These are phyloP conservation scores for Mortierella polycephala DNA, from an alignment of 371 early-diverging fungal species.

Conservation along the genomic window DNA sequence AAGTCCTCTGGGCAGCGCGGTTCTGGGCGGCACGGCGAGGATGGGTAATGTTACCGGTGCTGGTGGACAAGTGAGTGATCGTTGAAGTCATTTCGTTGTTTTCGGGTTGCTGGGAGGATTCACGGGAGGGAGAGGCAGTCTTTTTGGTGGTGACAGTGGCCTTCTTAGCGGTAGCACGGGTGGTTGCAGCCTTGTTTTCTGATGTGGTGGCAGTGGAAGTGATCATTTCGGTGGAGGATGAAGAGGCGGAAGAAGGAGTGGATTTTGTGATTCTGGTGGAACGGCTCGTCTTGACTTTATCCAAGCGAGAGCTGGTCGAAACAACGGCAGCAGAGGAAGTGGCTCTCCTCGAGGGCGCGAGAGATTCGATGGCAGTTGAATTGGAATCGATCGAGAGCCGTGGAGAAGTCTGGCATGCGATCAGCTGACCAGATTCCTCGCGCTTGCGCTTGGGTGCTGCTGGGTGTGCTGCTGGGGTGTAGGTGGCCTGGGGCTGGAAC, in stretches of 20 bases:
- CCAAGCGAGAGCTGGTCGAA: slow-evolving; percentile 39
- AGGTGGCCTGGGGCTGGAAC: slow-evolving; percentile 8
- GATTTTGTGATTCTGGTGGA: slow-evolving; percentile 37
- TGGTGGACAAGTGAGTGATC: not conserved
- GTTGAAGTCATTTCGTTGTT: not conserved
- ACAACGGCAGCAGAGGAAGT: slow-evolving; percentile 11
- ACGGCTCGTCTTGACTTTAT: slow-evolving; percentile 39
- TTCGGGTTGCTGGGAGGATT: slow-evolving; percentile 30
- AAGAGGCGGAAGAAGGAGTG: slow-evolving; percentile 5
- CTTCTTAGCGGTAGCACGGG: slow-evolving; percentile 14
- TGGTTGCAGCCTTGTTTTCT: not conserved
- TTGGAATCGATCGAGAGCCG: slow-evolving; percentile 11
- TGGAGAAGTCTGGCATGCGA: slow-evolving; percentile 14
- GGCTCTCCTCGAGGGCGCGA: slow-evolving; percentile 16
- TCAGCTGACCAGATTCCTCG: slow-evolving; percentile 23
- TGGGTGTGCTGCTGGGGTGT: slow-evolving; percentile 38
- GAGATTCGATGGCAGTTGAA: not conserved
- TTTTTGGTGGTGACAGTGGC: slow-evolving; percentile 3
- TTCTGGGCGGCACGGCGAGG: slow-evolving; percentile 73
- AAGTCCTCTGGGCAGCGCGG: slow-evolving; percentile 75
- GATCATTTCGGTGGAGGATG: slow-evolving; percentile 16
- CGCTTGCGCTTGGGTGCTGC: slow-evolving; percentile 48
- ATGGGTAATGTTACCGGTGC: slow-evolving; percentile 45
- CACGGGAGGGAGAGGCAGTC: slow-evolving; percentile 23
- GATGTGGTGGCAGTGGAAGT: not conserved